phyloP scores from a whole-genome alignment of 345 rosid species.

The Mangifera indica region DNA sequence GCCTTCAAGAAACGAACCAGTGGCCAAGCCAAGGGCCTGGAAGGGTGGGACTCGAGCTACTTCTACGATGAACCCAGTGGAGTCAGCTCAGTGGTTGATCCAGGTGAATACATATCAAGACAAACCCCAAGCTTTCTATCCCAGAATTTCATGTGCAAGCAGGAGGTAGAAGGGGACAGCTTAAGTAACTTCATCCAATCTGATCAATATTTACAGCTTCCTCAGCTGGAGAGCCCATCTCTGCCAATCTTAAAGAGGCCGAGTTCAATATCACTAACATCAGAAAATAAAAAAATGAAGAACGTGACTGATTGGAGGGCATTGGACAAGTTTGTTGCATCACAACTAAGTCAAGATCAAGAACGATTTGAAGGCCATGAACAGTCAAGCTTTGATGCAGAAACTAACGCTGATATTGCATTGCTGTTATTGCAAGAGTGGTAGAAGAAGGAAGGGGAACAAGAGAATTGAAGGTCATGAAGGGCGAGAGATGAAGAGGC shows the following conservation, averaged over 20 bases:
- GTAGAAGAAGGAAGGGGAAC: slow-evolving; percentile 39
- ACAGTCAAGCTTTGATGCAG: slow-evolving; percentile 32
- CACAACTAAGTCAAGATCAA: slow-evolving; percentile 74
- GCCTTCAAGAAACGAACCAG: slow-evolving; percentile 80
- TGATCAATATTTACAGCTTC: slow-evolving; percentile 71
- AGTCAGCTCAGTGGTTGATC: slow-evolving; percentile 48
- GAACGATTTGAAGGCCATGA: slow-evolving; percentile 34
- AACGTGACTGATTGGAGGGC: slow-evolving; percentile 83
- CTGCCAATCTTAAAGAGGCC: slow-evolving; percentile 61
- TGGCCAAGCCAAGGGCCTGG: slow-evolving; percentile 54
- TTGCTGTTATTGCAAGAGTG: slow-evolving; percentile 45
- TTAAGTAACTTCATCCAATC: slow-evolving; percentile 49
- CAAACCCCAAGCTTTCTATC: slow-evolving; percentile 42
- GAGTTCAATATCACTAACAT: slow-evolving; percentile 33
- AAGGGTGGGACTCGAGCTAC: slow-evolving; percentile 68
- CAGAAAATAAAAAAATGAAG: slow-evolving; percentile 33
- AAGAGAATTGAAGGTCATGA: slow-evolving; percentile 37
- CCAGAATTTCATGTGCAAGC: slow-evolving; percentile 64
- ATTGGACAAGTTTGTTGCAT: slow-evolving; percentile 83
- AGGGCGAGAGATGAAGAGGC: slow-evolving; percentile 9
- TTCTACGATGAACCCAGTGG: slow-evolving; percentile 61
- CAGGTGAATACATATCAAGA: slow-evolving; percentile 50
- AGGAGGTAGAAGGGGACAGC: slow-evolving; percentile 63
- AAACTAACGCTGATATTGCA: slow-evolving; percentile 28
- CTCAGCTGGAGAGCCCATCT: slow-evolving; percentile 89